Evolutionary conservation across 805 yeast species (phyloP), one percentile per base, ranked within the genome.

Genomic region (Zygotorulaspora danielsina): DNA sequence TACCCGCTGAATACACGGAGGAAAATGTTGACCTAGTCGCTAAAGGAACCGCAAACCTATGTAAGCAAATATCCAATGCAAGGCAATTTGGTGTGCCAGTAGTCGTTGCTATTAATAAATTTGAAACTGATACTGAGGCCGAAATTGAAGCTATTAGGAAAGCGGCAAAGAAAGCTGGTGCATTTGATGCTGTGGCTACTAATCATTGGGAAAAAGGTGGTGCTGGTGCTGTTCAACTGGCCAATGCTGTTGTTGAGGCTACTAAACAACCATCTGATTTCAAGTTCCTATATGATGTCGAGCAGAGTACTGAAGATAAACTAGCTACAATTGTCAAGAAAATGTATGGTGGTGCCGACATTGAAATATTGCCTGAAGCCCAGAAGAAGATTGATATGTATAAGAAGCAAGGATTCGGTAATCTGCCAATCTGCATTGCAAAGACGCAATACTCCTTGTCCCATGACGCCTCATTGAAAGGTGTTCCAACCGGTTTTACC

Each of bases 181-280:
- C 97, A 7, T 72, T 73, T 47, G 94, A 81, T 59, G 97, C 97
- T 9, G 86, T 88, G 50, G 80, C 84, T 12, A 78, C 96, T 5
- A 84, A 81, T 66, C 97, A 90, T 66, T 90, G 96, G 95, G 95
- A 85, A 52, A 76, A 85, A 65, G 97, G 97, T 69, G 97, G 97
- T 49, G 67, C 68, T 45, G 97, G 97, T 41, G 95, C 97, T 18
- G 61, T 84, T 41, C 79, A 75, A 24, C 75, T 90, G 42, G 97
- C 97, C 31, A 65, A 81, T 50, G 84, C 93, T 37, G 96, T 90
- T 25, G 75, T 84, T 40, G 71, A 76, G 50, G 90, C 94, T 20
- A 76, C 84, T 19, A 65, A 70, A 13, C 51, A 58, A 41, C 76
- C 74, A 46, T 59, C 55, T 21, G 63, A 71, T 31, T 77, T 81